phyloP scores from a whole-genome alignment of 345 rosid genomes.

The Syzygium aqueum region DNA sequence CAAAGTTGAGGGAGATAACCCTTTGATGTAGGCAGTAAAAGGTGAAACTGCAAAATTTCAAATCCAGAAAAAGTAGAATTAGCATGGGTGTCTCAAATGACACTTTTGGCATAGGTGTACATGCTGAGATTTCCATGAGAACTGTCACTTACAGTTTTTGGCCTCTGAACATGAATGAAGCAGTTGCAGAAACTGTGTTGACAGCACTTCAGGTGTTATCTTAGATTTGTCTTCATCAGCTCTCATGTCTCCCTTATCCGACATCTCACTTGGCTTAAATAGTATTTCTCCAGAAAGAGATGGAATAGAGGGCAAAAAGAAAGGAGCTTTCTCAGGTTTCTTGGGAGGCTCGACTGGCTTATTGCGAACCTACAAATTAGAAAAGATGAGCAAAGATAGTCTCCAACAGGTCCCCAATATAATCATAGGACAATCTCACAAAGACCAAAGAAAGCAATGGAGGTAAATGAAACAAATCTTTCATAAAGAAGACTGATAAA shows the following conservation, averaged over 20 bases:
- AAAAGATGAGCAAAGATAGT: neutral
- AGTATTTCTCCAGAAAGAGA: conserved; percentile 83
- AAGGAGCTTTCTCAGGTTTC: conserved; percentile 84
- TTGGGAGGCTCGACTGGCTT: conserved; percentile 93
- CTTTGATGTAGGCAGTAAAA: conserved; percentile 77
- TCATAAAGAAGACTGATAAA: neutral
- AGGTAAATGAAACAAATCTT: neutral
- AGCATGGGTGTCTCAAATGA: neutral
- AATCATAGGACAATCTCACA: neutral
- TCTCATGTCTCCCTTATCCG: conserved; percentile 20
- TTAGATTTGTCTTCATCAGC: conserved; percentile 17
- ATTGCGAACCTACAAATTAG: conserved; percentile 50
- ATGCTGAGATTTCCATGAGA: neutral
- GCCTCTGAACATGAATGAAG: conserved; percentile 47
- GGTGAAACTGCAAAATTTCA: conserved; percentile 41
- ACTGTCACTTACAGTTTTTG: conserved; percentile 37
- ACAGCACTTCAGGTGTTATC: conserved; percentile 19
- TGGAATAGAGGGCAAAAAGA: conserved; percentile 81
- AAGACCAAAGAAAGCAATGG: neutral
- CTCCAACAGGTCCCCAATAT: neutral
- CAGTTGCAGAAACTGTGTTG: conserved; percentile 44
- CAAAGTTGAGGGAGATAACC: conserved; percentile 77
- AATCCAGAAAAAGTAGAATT: conserved; percentile 6
- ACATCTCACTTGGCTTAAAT: conserved; percentile 50
- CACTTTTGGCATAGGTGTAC: neutral